Base-by-base conservation (phyloP, 306 rosid species). In the Erythrophleum fordii region DNA sequence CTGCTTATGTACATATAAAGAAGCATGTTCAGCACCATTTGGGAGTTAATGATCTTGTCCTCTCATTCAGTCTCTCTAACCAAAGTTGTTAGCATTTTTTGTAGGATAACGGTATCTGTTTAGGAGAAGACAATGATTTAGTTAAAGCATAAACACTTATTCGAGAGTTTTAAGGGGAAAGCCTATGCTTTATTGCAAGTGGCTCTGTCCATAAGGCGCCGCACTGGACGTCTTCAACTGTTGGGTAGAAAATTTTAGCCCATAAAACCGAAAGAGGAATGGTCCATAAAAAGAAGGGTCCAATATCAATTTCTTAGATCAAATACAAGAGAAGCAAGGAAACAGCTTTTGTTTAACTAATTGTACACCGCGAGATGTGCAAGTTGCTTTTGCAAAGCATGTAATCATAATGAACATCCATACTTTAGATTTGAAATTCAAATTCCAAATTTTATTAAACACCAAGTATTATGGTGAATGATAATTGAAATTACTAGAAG, bases 11-110 rank as follows among this genome's bases (percentile, higher is more conserved):
- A 41, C 52, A 28, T 67, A 49, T 12, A 46, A 67, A 37, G 52
- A 22, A 41, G 52, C 72, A 39, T 4, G 52, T 5, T 67, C 72
- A 67, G 14, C 72, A 67, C 31, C 52, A 11, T 44, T 14, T 5
- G 73, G 10, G 73, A 25, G 20, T 22, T 69, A 12, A 69, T 69
- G 73, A 69, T 22, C 23, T 42, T 68, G 35, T 44, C 55, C 22
- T 22, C 37, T 23, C 37, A 42, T 69, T 69, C 73, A 69, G 37
- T 13, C 73, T 42, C 55, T 69, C 18, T 6, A 42, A 13, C 39
- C 11, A 25, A 23, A 23, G 26, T 28, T 23, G 73, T 44, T 56
- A 44, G 23, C 73, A 44, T 69, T 44, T 42, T 45, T 14, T 6
- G 37, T 23, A 23, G 7, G 73, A 22, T 42, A 23, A 44, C 16